A percentile compares a stretch with the other conserved stretches of the same genome.
Conservation (phyloP, 768 basidiomycete species). For the Podaxis sp. region DNA sequence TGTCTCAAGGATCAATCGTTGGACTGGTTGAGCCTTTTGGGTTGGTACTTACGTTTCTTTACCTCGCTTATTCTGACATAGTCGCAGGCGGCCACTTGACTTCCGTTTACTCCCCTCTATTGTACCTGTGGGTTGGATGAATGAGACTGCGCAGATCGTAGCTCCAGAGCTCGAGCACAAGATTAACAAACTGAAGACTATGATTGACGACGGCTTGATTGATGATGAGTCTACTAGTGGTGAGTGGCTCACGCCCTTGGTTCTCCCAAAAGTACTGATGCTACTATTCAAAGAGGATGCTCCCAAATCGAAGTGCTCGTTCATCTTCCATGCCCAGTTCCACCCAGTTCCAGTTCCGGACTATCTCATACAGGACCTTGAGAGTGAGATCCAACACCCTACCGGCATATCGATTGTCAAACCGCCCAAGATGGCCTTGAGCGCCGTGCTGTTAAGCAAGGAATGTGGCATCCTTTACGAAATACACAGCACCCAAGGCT, state of each 20-base stretch:
- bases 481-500: constrained; percentile 61
- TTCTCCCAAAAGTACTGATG: background rate
- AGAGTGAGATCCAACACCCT: constrained; percentile 71
- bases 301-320: constrained; percentile 57
- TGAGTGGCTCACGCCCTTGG: background rate
- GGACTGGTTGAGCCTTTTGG: constrained; percentile 65
- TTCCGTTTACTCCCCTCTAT: constrained; percentile 65
- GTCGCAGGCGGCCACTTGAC: constrained; percentile 53
- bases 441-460: constrained; percentile 70
- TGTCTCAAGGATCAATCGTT: constrained; percentile 72
- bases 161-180: constrained; percentile 58
- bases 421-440: constrained; percentile 55
- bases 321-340: constrained; percentile 65
- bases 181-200: constrained; percentile 55
- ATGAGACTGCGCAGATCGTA: constrained; percentile 58
- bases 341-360: constrained; percentile 51
- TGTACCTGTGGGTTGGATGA: constrained; percentile 53
- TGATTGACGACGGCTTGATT: constrained; percentile 63
- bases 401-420: constrained; percentile 64
- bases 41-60: constrained; percentile 34
- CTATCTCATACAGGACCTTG: constrained; percentile 62
- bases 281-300: constrained; percentile 36
- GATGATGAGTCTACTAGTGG: constrained; percentile 45
- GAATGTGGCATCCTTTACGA: constrained; percentile 79
- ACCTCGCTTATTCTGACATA: constrained; percentile 1